Conservation (phyloP, 140 eudicot species). For the Bidens hawaiensis region DNA sequence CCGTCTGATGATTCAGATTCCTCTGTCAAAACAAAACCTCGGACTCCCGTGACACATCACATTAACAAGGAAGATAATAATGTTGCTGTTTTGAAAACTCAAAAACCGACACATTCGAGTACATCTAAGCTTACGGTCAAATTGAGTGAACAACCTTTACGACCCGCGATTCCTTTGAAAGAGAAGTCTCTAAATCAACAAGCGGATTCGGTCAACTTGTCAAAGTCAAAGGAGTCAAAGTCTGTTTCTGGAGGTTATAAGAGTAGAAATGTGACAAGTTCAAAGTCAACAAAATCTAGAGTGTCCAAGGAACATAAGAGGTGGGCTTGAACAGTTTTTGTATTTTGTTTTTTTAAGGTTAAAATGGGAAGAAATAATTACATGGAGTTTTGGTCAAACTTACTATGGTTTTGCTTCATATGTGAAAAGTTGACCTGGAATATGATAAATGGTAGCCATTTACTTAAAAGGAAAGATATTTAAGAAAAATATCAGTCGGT, state of each 20-base stretch:
- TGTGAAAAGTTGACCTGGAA: conserved; percentile 4
- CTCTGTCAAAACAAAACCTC: conserved; percentile 16
- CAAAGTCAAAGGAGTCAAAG: conserved; percentile 28
- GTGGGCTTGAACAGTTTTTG: conserved; percentile 38
- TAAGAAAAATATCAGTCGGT: no score
- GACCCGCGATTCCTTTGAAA: conserved; percentile 36
- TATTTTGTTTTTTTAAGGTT: background rate
- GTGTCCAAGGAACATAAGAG: conserved; percentile 39
- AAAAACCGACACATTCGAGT: conserved; percentile 5
- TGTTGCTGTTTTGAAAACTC: conserved; percentile 1
- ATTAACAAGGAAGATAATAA: conserved; percentile 12
- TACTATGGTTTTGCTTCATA: background rate
- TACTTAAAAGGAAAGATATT: no score
- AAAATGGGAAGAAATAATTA: background rate
- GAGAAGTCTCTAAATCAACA: conserved; percentile 51
- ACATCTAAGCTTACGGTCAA: background rate
- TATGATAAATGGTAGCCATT: background rate
- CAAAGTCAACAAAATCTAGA: conserved; percentile 33
- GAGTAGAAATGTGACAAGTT: conserved; percentile 32
- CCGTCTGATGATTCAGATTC: conserved; percentile 79
- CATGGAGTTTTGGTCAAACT: background rate
- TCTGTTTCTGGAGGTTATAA: conserved; percentile 35
- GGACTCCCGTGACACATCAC: conserved; percentile 4
- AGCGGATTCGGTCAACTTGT: background rate
- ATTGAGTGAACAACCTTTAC: conserved; percentile 14